Evolutionary conservation across 2,329 filamentous ascomycete species (phyloP).

Genomic region (Xylariaceae sp.): DNA sequence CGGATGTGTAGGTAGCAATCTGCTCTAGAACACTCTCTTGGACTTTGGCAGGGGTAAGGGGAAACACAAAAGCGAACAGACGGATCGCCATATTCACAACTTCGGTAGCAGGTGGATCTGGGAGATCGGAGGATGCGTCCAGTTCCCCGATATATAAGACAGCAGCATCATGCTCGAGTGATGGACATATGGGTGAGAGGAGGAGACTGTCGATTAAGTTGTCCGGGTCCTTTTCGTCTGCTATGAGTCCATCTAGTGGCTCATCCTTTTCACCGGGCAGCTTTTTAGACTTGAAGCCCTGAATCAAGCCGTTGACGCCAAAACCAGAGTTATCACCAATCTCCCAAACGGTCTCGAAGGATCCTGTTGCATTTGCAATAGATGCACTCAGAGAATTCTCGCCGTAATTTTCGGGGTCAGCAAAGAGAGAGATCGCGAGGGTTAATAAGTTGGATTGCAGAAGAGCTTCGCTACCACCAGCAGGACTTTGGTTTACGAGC

Average conservation of each 20-base stretch:
- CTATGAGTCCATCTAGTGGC: conserved; percentile 38
- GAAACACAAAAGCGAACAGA: conserved; percentile 86
- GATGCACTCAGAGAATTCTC: conserved; percentile 82
- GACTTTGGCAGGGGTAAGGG: conserved; percentile 82
- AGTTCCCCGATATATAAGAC: conserved; percentile 64
- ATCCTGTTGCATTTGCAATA: conserved; percentile 84
- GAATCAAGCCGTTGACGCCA: conserved; percentile 81
- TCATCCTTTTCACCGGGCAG: conserved; percentile 66
- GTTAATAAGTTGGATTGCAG: conserved; percentile 89
- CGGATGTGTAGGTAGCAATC: conserved; percentile 82
- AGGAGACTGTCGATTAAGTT: conserved; percentile 59
- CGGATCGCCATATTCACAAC: conserved; percentile 93
- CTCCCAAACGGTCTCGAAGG: conserved; percentile 94
- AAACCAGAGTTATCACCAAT: conserved; percentile 92
- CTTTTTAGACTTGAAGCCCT: conserved; percentile 68
- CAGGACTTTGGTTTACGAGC: conserved; percentile 81
- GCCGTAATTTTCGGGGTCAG: conserved; percentile 84
- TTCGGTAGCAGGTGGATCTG: conserved; percentile 83
- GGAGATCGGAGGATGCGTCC: conserved; percentile 45
- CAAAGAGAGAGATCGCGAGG: conserved; percentile 84
- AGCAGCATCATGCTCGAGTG: conserved; percentile 85
- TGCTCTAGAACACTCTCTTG: conserved; percentile 96
- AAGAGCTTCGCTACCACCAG: conserved; percentile 78
- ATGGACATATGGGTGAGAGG: conserved; percentile 71
- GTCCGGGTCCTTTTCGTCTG: conserved; percentile 58